phyloP scores from a whole-genome alignment of 2,329 filamentous ascomycete species.

The Neofusicoccum ribis region DNA sequence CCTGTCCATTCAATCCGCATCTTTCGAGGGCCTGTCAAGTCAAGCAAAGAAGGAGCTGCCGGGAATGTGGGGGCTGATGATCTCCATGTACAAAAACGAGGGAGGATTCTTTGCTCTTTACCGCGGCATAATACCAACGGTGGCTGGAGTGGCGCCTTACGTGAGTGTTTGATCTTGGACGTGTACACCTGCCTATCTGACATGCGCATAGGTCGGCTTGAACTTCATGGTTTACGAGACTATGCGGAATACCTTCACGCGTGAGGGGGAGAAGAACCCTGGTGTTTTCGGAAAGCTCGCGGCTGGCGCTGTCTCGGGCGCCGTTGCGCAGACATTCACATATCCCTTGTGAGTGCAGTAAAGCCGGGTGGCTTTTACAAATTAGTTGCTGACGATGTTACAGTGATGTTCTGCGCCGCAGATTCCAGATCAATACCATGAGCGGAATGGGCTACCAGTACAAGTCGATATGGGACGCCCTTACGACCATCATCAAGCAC shows the following conservation, averaged over 20 bases:
- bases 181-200: conserved; percentile 26
- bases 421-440: conserved; percentile 99
- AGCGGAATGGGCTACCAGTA: conserved; percentile 97
- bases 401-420: conserved; percentile 85
- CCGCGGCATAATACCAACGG: conserved; percentile 87
- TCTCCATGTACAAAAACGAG: conserved; percentile 84
- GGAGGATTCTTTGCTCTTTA: conserved; percentile 86
- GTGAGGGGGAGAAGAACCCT: conserved; percentile 83
- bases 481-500: conserved; percentile 76
- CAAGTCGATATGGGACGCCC: conserved; percentile 79
- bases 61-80: conserved; percentile 88
- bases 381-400: not conserved
- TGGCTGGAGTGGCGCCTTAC: conserved; percentile 94
- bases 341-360: conserved; percentile 80
- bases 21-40: conserved; percentile 71
- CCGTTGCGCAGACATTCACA: conserved; percentile 94
- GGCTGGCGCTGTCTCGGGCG: conserved; percentile 92
- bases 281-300: conserved; percentile 76
- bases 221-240: conserved; percentile 99
- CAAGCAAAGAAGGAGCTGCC: conserved; percentile 61
- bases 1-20: conserved; percentile 95
- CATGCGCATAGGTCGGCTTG: conserved; percentile 71
- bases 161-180: conserved; percentile 49
- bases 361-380: too few species aligned
- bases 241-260: conserved; percentile 79